Base-by-base conservation (phyloP, 2,329 filamentous ascomycete species). In the Alternaria dauci region DNA sequence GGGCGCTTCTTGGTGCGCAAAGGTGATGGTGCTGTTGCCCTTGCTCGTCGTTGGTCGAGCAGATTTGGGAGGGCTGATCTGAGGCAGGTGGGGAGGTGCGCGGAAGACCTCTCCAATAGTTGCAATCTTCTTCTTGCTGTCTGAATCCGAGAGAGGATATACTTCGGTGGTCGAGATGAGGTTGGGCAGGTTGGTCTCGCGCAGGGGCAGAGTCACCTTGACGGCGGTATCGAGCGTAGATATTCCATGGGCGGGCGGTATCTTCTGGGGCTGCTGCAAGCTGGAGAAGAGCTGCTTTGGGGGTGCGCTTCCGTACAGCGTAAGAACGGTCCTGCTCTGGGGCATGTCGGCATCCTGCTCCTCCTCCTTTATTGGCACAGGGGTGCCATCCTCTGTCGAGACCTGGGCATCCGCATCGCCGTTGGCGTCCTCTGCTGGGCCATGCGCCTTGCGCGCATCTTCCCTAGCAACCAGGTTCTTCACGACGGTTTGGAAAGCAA, bases 201-300 rank as follows among this genome's bases (percentile, higher is more conserved):
- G 84, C 9, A 93, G 79, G 11, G 85, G 81, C 30, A 82, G 68
- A 20, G 79, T 79, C 26, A 83, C 75, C 58, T 82, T 79, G 44
- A 81, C 77, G 8, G 79, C 76, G 12, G 78, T 71, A 32, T 80
- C 78, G 14, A 80, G 71, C 7, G 76, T 77, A 23, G 75, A 71
- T 43, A 75, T 57, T 50, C 39, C 73, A n/a, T 75, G 71, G 26
- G 76, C 68, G 2, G 78, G 76, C 16, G 69, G 25, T n/a, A 75
- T 58, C 43, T 82, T 71, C 34, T 79, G 76, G 12, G 82, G 80
- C 55, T 86, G 83, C 66, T 91, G 91, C 51, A 97, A 82, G 77
- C 94, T 96, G 4, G 94, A 96, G 76, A 95, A 97, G 4, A 97
- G 82, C 61, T 94, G 91, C 68, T 89, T 90, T 36, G 91, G 86